Evolutionary conservation across 2,329 filamentous ascomycete species (phyloP).

Genomic region (Magnaporthiopsis rhizophila): DNA sequence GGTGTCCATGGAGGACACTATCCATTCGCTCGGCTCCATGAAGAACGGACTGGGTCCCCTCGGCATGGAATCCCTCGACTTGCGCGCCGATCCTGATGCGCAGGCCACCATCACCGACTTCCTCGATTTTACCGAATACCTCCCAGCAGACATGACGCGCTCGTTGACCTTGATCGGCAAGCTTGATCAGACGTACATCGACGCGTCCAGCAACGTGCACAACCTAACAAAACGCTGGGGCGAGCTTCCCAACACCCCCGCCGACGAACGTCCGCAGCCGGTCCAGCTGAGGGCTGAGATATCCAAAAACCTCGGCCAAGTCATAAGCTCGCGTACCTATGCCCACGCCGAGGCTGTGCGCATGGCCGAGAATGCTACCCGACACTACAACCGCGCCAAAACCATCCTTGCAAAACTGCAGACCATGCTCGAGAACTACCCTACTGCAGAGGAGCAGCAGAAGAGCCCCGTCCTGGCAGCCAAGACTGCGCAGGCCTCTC

Average conservation of each 20-base stretch:
- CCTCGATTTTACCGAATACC: slow-evolving; percentile 62
- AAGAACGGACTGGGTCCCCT: slow-evolving; percentile 34
- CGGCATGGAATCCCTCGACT: slow-evolving; percentile 32
- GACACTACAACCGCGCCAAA: slow-evolving; percentile 54
- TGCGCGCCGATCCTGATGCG: slow-evolving; percentile 56
- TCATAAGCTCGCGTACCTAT: slow-evolving; percentile 47
- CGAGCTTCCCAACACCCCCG: slow-evolving; percentile 40
- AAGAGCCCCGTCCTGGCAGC: slow-evolving; percentile 26
- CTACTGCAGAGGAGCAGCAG: slow-evolving; percentile 40
- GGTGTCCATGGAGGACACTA: slow-evolving; percentile 24
- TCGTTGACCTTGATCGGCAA: slow-evolving; percentile 58
- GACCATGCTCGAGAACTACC: slow-evolving; percentile 53
- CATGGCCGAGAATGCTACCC: slow-evolving; percentile 55
- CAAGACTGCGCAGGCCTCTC: slow-evolving; percentile 15
- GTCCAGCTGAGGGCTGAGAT: slow-evolving; percentile 50
- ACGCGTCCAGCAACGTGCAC: slow-evolving; percentile 47
- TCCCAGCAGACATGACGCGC: slow-evolving; percentile 58
- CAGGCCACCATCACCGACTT: slow-evolving; percentile 64
- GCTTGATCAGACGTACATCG: slow-evolving; percentile 51
- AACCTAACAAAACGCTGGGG: slow-evolving; percentile 51
- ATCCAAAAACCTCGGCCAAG: slow-evolving; percentile 47
- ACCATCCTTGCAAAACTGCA: slow-evolving; percentile 51
- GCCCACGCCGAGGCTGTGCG: slow-evolving; percentile 54
- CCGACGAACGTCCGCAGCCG: slow-evolving; percentile 39
- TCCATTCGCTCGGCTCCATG: slow-evolving; percentile 20